A percentile compares a stretch with the other conserved stretches of the same genome.
These are phyloP conservation scores for Besnoitia besnoiti DNA, from an alignment of 169 alveolate species.

Conservation along the genomic window DNA sequence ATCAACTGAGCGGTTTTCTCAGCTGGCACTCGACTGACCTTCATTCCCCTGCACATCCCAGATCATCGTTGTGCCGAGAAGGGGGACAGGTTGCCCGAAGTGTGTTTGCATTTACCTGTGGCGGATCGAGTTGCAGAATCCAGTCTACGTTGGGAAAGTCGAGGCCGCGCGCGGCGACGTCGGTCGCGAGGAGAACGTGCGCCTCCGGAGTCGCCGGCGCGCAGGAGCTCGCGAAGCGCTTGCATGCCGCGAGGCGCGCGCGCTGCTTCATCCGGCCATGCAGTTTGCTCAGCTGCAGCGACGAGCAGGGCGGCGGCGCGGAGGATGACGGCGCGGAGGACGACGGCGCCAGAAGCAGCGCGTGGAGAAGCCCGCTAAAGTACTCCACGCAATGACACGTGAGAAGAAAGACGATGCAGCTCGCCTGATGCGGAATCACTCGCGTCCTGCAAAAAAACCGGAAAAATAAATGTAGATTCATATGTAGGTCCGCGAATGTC, in stretches of 20 bases:
- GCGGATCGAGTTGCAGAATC: conserved; percentile 96
- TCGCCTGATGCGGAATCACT: neutral
- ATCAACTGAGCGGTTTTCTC: no score
- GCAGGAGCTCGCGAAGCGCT: neutral
- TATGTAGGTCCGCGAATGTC: no score
- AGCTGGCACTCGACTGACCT: no score
- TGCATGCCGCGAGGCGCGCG: conserved; percentile 44
- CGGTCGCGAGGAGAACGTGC: conserved; percentile 94
- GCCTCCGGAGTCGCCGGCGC: neutral
- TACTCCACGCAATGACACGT: conserved; percentile 75
- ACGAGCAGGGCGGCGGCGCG: no score
- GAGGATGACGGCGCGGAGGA: neutral
- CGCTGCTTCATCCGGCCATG: conserved; percentile 71
- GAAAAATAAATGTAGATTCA: neutral
- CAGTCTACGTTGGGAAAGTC: conserved; percentile 97
- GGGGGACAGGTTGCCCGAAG: neutral
- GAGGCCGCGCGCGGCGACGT: conserved; percentile 98
- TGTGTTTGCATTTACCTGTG: conserved; percentile 70
- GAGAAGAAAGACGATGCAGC: conserved; percentile 69
- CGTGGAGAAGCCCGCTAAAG: conserved; percentile 48
- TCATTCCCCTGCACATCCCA: no score
- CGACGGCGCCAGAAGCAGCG: neutral
- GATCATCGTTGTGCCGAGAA: no score
- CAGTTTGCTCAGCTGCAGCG: conserved; percentile 60
- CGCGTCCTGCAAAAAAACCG: neutral